These are phyloP conservation scores for Salix koriyanagi DNA, from an alignment of 345 rosid genomes.

Conservation along the genomic window DNA sequence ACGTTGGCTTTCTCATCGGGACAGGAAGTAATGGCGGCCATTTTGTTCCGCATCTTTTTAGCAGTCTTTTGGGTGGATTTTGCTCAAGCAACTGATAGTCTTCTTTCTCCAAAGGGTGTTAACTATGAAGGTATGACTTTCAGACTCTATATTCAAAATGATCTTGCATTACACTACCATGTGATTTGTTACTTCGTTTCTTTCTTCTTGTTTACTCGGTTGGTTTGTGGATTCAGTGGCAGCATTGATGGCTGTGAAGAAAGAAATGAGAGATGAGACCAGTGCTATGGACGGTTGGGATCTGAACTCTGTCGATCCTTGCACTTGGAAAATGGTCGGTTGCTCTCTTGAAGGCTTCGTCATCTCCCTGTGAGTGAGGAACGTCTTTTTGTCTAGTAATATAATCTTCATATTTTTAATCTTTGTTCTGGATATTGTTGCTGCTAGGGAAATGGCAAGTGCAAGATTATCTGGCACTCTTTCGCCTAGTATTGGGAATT, in stretches of 20 bases:
- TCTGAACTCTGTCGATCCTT: constrained; percentile 94
- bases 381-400: not conserved
- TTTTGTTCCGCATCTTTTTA: constrained; percentile 24
- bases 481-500: constrained; percentile 69
- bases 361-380: constrained; percentile 58
- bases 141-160: not conserved
- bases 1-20: constrained; percentile 21
- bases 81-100: constrained; percentile 48
- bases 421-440: constrained; percentile 7
- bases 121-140: constrained; percentile 71
- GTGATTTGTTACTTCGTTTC: not conserved
- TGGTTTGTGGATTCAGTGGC: constrained; percentile 46
- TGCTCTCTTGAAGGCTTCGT: constrained; percentile 81
- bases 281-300: constrained; percentile 83
- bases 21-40: constrained; percentile 18
- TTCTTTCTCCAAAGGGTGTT: constrained; percentile 93
- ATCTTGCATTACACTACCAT: not conserved
- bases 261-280: constrained; percentile 58
- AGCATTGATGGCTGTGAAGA: constrained; percentile 86
- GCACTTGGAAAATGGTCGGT: constrained; percentile 96
- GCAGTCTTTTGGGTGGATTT: constrained; percentile 24
- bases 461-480: constrained; percentile 66
- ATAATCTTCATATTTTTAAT: not conserved
- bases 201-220: not conserved
- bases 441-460: constrained; percentile 72